Conservation (phyloP, 208 protist genomes). For the Leishmania major region DNA sequence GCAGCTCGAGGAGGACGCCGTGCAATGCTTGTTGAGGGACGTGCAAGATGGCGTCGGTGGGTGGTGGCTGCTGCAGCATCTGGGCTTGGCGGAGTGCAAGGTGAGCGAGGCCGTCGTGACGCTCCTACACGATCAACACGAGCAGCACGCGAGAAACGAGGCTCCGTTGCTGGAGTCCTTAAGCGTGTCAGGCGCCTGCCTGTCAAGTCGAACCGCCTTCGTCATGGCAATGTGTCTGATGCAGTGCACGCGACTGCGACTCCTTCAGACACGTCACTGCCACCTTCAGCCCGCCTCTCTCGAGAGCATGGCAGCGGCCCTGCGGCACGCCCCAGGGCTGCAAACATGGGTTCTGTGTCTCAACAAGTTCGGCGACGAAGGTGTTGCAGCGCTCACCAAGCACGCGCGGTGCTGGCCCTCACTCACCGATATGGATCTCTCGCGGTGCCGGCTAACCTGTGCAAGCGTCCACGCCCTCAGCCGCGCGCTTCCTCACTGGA, state of each 20-base stretch:
- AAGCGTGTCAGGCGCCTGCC: constrained; percentile 51
- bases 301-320: constrained; percentile 35
- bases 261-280: constrained; percentile 68
- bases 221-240: constrained; percentile 49
- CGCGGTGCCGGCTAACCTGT: constrained; percentile 72
- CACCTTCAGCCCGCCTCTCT: constrained; percentile 35
- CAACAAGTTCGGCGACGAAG: constrained; percentile 65
- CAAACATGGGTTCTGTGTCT: constrained; percentile 49
- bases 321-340: constrained; percentile 40
- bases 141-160: constrained; percentile 8
- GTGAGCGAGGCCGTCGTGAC: constrained; percentile 41
- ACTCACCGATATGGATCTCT: constrained; percentile 61
- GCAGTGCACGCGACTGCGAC: constrained; percentile 39
- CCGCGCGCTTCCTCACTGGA: constrained; percentile 33
- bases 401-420: constrained; percentile 50
- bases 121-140: constrained; percentile 31
- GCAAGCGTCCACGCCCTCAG: constrained; percentile 35
- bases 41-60: constrained; percentile 45
- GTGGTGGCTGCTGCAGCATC: constrained; percentile 53
- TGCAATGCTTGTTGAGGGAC: constrained; percentile 34
- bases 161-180: constrained; percentile 34
- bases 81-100: constrained; percentile 61
- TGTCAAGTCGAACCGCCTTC: constrained; percentile 49
- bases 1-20: constrained; percentile 44
- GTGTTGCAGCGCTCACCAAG: constrained; percentile 31